phyloP scores from a whole-genome alignment of 306 rosid genomes.

The Neltuma alba region DNA sequence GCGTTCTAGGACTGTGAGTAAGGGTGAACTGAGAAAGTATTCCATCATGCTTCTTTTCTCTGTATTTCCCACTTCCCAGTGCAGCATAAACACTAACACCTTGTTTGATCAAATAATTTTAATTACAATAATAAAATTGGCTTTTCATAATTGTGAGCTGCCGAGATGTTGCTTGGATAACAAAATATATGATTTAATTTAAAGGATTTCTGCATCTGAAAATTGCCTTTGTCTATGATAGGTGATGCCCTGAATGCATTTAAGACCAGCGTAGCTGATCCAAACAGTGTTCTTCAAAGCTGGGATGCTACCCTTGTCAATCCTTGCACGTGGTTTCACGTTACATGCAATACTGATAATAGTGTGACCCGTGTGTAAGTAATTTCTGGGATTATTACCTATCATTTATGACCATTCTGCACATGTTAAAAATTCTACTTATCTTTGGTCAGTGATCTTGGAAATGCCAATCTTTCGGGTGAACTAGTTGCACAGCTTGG shows the following conservation, averaged over 20 bases:
- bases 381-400: constrained; percentile 19
- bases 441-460: constrained; percentile 62
- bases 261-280: constrained; percentile 54
- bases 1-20: not conserved
- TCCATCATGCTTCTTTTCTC: not conserved
- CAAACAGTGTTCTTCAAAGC: constrained; percentile 53
- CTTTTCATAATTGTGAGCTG: too few species aligned
- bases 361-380: constrained; percentile 74
- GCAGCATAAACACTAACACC: not conserved
- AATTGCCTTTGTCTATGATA: constrained; percentile 21
- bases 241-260: constrained; percentile 70
- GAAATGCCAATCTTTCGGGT: constrained; percentile 75
- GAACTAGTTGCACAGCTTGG: constrained; percentile 67
- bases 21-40: not conserved
- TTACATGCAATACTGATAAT: constrained; percentile 55
- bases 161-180: too few species aligned
- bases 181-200: too few species aligned
- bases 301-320: constrained; percentile 69
- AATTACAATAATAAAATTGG: not conserved
- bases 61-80: not conserved
- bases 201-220: too few species aligned
- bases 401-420: not conserved
- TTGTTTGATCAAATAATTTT: not conserved
- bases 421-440: not conserved
- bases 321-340: constrained; percentile 86